Conservation (phyloP, 352 stramenopile species). For the Vaucheria bursata region DNA sequence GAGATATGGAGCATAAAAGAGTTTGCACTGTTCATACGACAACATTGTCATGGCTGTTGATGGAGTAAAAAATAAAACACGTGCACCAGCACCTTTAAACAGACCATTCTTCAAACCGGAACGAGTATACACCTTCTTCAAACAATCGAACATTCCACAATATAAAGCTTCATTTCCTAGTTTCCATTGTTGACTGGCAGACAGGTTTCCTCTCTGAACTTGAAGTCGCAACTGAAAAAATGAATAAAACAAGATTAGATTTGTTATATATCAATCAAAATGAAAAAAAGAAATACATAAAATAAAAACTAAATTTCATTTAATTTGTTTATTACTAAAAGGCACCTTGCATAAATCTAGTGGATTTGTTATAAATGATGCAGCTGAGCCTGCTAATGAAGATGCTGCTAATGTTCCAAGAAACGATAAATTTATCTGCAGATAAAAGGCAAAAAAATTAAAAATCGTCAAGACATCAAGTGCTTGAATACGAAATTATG, state of each 20-base stretch:
- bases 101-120: slow-evolving; percentile 78
- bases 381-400: slow-evolving; percentile 69
- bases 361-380: slow-evolving; percentile 90
- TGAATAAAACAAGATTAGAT: background rate
- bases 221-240: slow-evolving; percentile 80
- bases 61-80: slow-evolving; percentile 86
- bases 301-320: background rate
- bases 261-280: background rate
- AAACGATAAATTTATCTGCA: slow-evolving; percentile 50
- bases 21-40: slow-evolving; percentile 67
- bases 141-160: slow-evolving; percentile 63
- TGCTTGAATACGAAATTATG: no score
- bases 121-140: slow-evolving; percentile 61
- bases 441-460: background rate
- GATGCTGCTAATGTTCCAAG: slow-evolving; percentile 56
- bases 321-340: background rate
- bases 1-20: background rate
- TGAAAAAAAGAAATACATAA: background rate
- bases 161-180: slow-evolving; percentile 14
- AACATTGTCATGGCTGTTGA: slow-evolving; percentile 94
- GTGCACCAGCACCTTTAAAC: slow-evolving; percentile 83
- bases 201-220: slow-evolving; percentile 61
- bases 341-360: slow-evolving; percentile 74
- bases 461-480: background rate
- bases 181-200: background rate